Evolutionary conservation across 176 grass and related monocot genomes (phyloP).

Genomic region (Avena sativa): DNA sequence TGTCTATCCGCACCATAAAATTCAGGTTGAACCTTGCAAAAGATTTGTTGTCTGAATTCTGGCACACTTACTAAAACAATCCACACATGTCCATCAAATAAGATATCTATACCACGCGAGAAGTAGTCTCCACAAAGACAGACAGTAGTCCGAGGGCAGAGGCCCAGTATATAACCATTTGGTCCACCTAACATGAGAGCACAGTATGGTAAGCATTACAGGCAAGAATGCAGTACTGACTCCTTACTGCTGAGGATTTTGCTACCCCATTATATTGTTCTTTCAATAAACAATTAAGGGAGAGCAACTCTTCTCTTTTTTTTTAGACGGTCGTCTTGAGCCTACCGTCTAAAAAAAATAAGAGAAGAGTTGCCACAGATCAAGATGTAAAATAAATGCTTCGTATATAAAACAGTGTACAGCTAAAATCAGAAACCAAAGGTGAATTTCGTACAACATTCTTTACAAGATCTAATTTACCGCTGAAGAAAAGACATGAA

Average conservation of each 20-base stretch:
- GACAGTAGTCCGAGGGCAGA: constrained; percentile 64
- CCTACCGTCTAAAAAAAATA: too few species aligned
- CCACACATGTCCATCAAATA: constrained; percentile 95
- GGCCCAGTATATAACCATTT: constrained; percentile 97
- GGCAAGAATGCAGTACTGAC: constrained; percentile 3
- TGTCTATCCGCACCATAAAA: constrained; percentile 69
- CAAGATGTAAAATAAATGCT: background rate
- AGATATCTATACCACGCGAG: constrained; percentile 88
- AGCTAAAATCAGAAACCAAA: too few species aligned
- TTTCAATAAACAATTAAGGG: background rate
- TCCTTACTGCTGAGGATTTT: constrained; percentile 29
- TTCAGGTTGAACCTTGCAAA: constrained; percentile 4
- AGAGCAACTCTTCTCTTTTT: constrained; percentile 2
- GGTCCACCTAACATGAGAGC: constrained; percentile 70
- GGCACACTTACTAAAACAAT: constrained; percentile 23
- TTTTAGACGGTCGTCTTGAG: too few species aligned
- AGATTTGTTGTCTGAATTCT: constrained; percentile 27
- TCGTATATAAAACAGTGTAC: background rate
- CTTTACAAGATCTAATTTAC: too few species aligned
- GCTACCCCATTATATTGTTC: background rate
- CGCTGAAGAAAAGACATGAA: too few species aligned
- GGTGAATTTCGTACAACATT: too few species aligned
- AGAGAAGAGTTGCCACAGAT: background rate
- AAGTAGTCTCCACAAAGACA: constrained; percentile 82
- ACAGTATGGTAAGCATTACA: constrained; percentile 31